Evolutionary conservation across 106 monocot species (phyloP), one percentile per base, ranked within the genome.

Genomic region (Posidonia australis): DNA sequence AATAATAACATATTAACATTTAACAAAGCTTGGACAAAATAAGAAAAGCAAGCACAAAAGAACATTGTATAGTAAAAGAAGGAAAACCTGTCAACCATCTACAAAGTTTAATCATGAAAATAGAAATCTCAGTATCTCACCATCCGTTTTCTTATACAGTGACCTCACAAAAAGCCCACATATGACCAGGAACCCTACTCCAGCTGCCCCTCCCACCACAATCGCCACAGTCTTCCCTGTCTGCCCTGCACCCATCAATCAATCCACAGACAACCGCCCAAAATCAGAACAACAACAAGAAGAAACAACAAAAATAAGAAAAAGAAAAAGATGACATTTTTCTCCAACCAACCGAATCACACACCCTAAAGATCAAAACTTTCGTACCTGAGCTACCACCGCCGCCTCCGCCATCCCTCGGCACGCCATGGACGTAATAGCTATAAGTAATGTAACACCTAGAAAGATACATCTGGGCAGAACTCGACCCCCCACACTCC

Each of bases 191-290:
- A 96, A 96, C 45, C 84, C 94, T 10, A 90, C 46, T 16, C 78
- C 94, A 44, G 88, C 94, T 13, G 89, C 90, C 23, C 77, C 86
- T 22, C 94, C 94, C 11, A 96, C 83, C 21, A 96, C 90, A 51
- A 96, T 96, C 46, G 94, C 94, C 70, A 96, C 90, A 1, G 94
- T 96, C 78, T 87, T 96, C 69, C 71, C 83, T 64, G 94, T 96
- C 47, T 77, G 83, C 60, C 90, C 90, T 89, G 67, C n/a, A 62
- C 47, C 30, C 7, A 51, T 32, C 32, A 47, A 20, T 28, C 47
- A 46, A 26, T 18, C 27, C n/a, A 21, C 25, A 56, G 23, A 1
- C 20, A 24, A 1, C 13, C 13, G 11, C 20, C 9, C 55, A 10
- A 12, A n/a, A 63, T n/a, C 14, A 60, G 9, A 60, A 60, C 26